phyloP scores from a whole-genome alignment of 306 rosid species.

The Casuarina cunninghamiana region DNA sequence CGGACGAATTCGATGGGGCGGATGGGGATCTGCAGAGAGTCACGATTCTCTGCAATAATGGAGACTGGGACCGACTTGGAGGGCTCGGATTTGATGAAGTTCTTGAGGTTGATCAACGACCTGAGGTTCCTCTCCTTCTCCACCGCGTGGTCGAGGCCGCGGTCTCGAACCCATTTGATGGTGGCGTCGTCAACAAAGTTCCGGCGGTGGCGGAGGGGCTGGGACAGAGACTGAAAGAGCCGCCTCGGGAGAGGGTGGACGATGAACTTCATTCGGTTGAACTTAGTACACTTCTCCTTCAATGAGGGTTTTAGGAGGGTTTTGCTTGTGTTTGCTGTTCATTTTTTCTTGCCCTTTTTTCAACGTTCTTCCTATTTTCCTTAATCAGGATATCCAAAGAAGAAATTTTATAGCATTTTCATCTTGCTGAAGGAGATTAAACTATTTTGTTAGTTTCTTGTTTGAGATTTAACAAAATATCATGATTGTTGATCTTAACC shows the following conservation, averaged over 20 bases:
- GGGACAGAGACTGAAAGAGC: conserved; percentile 2
- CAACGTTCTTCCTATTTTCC: no score
- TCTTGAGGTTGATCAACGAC: conserved; percentile 52
- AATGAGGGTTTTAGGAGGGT: conserved; percentile 13
- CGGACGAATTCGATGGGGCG: conserved; percentile 74
- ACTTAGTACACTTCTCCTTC: neutral
- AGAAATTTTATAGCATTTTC: no score
- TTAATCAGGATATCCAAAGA: no score
- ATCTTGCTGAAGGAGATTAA: no score
- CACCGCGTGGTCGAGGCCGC: conserved; percentile 89
- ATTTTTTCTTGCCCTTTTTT: no score
- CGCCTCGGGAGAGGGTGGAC: conserved; percentile 29
- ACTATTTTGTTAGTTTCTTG: no score
- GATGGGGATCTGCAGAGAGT: conserved; percentile 50
- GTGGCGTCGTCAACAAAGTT: conserved; percentile 41
- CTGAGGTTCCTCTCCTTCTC: conserved; percentile 69
- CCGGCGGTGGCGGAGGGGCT: conserved; percentile 28
- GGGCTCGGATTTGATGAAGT: conserved; percentile 61
- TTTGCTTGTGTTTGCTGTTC: neutral
- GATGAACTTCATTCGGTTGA: conserved; percentile 24
- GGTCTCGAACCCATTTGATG: conserved; percentile 66
- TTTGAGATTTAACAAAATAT: no score
- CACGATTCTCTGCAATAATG: conserved; percentile 39
- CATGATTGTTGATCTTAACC: no score
- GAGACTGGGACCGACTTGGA: conserved; percentile 78